These are phyloP conservation scores for Penicillium paradoxum DNA, from an alignment of 495 filamentous ascomycete genomes.

Conservation along the genomic window DNA sequence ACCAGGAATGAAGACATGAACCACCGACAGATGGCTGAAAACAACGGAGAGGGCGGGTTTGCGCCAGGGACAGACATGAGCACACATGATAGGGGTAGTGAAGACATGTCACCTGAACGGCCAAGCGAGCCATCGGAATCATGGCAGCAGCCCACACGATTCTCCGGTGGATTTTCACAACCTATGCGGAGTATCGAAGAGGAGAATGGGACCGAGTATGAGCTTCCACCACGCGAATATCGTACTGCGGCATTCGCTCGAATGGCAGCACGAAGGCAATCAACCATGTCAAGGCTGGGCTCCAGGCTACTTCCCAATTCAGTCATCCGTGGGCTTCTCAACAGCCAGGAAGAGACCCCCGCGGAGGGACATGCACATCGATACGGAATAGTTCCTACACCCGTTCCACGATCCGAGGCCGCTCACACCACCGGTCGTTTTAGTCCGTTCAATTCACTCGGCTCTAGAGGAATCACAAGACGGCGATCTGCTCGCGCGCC, in stretches of 20 bases:
- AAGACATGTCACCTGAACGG: slow-evolving; percentile 12
- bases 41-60: slow-evolving; percentile 20
- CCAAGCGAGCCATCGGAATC: slow-evolving; percentile 9
- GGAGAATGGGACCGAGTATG: slow-evolving; percentile 25
- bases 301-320: slow-evolving; percentile 49
- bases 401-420: slow-evolving; percentile 36
- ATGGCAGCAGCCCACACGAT: slow-evolving; percentile 22
- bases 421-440: slow-evolving; percentile 37
- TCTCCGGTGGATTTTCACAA: slow-evolving; percentile 11
- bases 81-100: slow-evolving; percentile 6
- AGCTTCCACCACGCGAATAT: slow-evolving; percentile 25
- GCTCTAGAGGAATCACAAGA: slow-evolving; percentile 36
- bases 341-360: slow-evolving; percentile 45
- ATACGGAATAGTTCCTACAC: slow-evolving; percentile 39
- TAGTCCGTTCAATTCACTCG: slow-evolving; percentile 39
- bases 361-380: slow-evolving; percentile 49
- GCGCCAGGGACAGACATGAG: slow-evolving; percentile 18
- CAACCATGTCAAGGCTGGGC: slow-evolving; percentile 48
- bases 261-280: slow-evolving; percentile 45
- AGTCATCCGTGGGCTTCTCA: slow-evolving; percentile 40
- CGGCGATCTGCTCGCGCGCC: slow-evolving; percentile 35
- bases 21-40: slow-evolving; percentile 28
- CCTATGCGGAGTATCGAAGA: slow-evolving; percentile 37
- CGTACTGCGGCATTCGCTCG: slow-evolving; percentile 36
- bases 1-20: slow-evolving; percentile 43